Base-by-base conservation (phyloP, 73 alveolate species). In the Uronychia binucleata region DNA sequence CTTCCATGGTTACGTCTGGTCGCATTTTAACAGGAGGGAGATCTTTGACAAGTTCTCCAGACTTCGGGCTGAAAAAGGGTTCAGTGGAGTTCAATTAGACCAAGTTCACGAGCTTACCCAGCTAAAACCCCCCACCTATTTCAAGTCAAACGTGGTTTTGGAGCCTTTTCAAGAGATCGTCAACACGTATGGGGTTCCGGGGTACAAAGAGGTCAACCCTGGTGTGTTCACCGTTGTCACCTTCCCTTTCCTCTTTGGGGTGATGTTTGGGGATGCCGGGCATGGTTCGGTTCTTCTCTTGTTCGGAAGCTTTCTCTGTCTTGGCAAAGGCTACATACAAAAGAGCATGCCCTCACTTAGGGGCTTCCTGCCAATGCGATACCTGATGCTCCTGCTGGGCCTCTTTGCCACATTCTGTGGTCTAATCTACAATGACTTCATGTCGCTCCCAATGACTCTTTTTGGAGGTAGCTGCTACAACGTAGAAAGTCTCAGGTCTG, bases 221-320 rank as follows among this genome's bases (percentile, higher is more conserved):
- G 97, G 98, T 28, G 95, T 83, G 46, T 94, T 96, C 74, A 93
- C 99, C 46, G 83, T 91, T 58, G 94, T 90, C 58, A 90, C 99
- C 30, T 96, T 96, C 89, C 99, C 99, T 25, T 96, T 96, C 96
- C 92, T 94, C 81, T 96, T 94, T 81, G 99, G 99, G 34, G 90
- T 96, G 77, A 96, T 96, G 99, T 96, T 94, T 79, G 99, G 98
- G 26, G 99, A 95, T 94, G 92, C 94, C 32, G 99, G 99, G 26
- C 99, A 95, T 81, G 99, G 99, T 30, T 78, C 85, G n/a, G 82
- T 91, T 58, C 78, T 93, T 34, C 77, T 87, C 11, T 84, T 93
- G 78, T 75, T 93, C 29, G 96, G 97, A 8, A 19, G 87, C 79
- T 35, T 85, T 58, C 33, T 87, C 28, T 46, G 93, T 59, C 35